A percentile compares a stretch with the other conserved stretches of the same genome.
Evolutionary conservation across 768 basidiomycete genomes (phyloP).

Genomic region (Suillus ampliporus): DNA sequence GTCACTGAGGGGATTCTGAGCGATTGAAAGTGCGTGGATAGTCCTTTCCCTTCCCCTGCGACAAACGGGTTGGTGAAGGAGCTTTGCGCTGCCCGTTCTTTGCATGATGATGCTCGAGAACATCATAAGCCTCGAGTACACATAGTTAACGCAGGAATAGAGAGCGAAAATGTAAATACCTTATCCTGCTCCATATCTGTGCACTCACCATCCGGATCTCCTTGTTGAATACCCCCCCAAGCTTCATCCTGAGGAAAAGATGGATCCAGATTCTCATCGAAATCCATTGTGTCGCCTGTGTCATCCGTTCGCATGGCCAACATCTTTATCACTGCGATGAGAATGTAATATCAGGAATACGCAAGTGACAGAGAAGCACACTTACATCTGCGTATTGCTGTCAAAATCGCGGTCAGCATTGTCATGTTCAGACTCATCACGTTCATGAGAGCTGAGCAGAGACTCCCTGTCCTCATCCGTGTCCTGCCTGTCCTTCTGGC

Average conservation of each 20-base stretch:
- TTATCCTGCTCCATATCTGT: not conserved
- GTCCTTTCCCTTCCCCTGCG: not conserved
- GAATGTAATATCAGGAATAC: not conserved
- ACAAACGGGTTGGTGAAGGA: not conserved
- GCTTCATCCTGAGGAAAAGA: not conserved
- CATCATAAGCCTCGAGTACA: not conserved
- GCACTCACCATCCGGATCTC: not conserved
- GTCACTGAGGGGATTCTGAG: not conserved
- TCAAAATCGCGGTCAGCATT: no score
- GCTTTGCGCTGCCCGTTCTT: not conserved
- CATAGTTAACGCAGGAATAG: not conserved
- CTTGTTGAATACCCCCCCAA: not conserved
- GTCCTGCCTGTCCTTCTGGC: no score
- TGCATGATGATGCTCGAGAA: not conserved
- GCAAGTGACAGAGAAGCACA: no score
- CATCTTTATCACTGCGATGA: not conserved
- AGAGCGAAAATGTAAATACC: not conserved
- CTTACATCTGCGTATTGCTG: no score
- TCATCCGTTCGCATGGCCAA: not conserved
- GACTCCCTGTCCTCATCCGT: no score
- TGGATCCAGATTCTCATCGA: not conserved
- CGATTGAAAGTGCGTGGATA: not conserved
- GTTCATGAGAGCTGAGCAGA: no score
- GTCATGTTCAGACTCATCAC: no score
- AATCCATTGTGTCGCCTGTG: not conserved